Conservation (phyloP, 257 asterid genomes). For the Perilla frutescens region DNA sequence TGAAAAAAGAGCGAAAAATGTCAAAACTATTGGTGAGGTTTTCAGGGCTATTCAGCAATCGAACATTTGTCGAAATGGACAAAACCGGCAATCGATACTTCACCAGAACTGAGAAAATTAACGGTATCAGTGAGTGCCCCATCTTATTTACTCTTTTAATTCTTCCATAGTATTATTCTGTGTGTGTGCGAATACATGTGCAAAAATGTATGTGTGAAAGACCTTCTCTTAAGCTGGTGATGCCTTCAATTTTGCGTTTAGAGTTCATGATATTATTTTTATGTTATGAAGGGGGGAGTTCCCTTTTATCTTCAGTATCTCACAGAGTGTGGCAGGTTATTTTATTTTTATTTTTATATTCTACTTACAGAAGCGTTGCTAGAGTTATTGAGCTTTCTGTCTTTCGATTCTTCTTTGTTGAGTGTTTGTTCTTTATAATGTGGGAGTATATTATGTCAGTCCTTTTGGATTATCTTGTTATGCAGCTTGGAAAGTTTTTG, state of each 20-base stretch:
- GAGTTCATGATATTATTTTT: neutral
- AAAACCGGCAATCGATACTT: constrained; percentile 87
- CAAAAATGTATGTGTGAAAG: neutral
- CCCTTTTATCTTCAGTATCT: neutral
- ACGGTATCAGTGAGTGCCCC: constrained; percentile 75
- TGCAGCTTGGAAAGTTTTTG: neutral
- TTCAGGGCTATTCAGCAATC: constrained; percentile 65
- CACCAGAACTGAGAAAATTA: constrained; percentile 63
- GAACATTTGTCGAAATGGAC: constrained; percentile 65
- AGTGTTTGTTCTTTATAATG: neutral
- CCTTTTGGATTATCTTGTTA: neutral
- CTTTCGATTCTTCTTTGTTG: neutral
- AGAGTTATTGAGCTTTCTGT: neutral
- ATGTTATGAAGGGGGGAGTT: neutral
- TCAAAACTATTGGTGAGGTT: constrained; percentile 72
- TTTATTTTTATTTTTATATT: neutral
- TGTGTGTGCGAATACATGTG: neutral
- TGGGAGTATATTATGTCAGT: neutral
- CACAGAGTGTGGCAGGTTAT: neutral
- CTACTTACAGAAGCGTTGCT: neutral
- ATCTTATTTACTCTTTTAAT: no score
- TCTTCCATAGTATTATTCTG: neutral
- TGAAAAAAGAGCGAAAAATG: constrained; percentile 46
- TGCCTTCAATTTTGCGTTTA: neutral
- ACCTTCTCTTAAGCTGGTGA: neutral